phyloP scores from a whole-genome alignment of 768 basidiomycete species.

The Piloderma croceum region DNA sequence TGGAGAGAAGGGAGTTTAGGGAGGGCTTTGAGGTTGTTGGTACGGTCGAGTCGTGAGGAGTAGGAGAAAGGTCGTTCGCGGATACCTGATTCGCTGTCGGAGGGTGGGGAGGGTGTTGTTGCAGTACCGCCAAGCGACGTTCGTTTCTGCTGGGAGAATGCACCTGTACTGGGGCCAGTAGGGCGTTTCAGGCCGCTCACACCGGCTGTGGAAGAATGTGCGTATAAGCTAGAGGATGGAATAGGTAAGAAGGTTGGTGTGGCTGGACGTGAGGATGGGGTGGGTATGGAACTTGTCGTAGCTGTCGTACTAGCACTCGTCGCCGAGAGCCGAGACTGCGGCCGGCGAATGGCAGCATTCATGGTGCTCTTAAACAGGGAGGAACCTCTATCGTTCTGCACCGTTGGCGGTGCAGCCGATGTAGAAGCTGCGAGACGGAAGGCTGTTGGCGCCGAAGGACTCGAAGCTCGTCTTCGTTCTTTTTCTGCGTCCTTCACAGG shows the following conservation, averaged over 20 bases:
- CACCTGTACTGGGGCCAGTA: slow-evolving; percentile 42
- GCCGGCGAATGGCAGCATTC: slow-evolving; percentile 49
- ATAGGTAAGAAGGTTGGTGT: slow-evolving; percentile 77
- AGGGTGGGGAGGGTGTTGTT: slow-evolving; percentile 25
- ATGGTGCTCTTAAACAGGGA: slow-evolving; percentile 36
- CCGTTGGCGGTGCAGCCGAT: slow-evolving; percentile 43
- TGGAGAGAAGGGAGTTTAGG: slow-evolving; percentile 38
- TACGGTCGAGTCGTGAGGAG: slow-evolving; percentile 9
- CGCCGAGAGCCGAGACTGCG: slow-evolving; percentile 69
- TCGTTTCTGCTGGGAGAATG: slow-evolving; percentile 44
- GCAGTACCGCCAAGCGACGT: slow-evolving; percentile 51
- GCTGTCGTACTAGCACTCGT: slow-evolving; percentile 52
- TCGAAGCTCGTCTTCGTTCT: slow-evolving; percentile 56
- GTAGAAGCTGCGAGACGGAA: slow-evolving; percentile 46
- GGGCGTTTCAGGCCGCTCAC: slow-evolving; percentile 54
- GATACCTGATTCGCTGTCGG: slow-evolving; percentile 19
- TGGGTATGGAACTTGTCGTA: slow-evolving; percentile 56
- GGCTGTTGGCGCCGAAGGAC: slow-evolving; percentile 51
- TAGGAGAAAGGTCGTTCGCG: slow-evolving; percentile 25
- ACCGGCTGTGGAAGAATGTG: slow-evolving; percentile 29
- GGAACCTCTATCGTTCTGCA: slow-evolving; percentile 21
- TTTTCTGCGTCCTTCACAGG: slow-evolving; percentile 53
- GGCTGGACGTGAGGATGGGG: slow-evolving; percentile 63
- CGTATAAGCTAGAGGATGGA: slow-evolving; percentile 48
- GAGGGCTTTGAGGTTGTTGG: slow-evolving; percentile 35